Conservation (phyloP, 2,329 filamentous ascomycete genomes). For the Diaporthe velutina region DNA sequence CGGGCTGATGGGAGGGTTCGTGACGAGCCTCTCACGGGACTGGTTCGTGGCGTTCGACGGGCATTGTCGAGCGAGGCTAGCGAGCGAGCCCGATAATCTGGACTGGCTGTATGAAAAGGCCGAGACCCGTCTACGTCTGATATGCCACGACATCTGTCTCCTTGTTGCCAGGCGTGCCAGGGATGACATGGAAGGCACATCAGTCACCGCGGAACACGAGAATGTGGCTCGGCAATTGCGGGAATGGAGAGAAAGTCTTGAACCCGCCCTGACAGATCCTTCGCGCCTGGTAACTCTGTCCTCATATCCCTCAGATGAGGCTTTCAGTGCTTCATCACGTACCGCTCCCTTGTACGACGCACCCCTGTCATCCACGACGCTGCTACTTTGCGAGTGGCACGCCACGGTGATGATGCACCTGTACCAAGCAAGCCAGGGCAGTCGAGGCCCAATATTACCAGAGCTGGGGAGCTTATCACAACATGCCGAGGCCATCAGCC, state of each 20-base stretch:
- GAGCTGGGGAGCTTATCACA: slow-evolving; percentile 69
- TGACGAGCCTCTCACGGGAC: slow-evolving; percentile 78
- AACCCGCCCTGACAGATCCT: slow-evolving; percentile 72
- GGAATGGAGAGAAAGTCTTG: slow-evolving; percentile 67
- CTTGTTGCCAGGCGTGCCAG: slow-evolving; percentile 79
- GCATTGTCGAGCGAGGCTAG: slow-evolving; percentile 71
- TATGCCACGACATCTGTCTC: slow-evolving; percentile 84
- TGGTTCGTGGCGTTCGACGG: slow-evolving; percentile 80
- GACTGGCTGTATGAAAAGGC: slow-evolving; percentile 76
- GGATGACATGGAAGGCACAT: slow-evolving; percentile 72
- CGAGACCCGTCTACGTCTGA: slow-evolving; percentile 75
- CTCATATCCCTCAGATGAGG: slow-evolving; percentile 70
- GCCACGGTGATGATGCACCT: slow-evolving; percentile 85
- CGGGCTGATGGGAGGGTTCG: slow-evolving; percentile 84
- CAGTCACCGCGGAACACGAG: slow-evolving; percentile 74
- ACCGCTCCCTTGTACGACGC: slow-evolving; percentile 71
- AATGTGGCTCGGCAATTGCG: slow-evolving; percentile 61
- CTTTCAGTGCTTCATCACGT: slow-evolving; percentile 78
- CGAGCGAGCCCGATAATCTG: slow-evolving; percentile 72
- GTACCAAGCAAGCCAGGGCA: slow-evolving; percentile 74
- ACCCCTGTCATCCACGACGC: slow-evolving; percentile 80
- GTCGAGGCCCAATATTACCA: slow-evolving; percentile 62
- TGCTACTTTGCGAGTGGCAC: slow-evolving; percentile 81
- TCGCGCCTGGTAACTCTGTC: slow-evolving; percentile 70
- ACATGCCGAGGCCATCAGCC: slow-evolving; percentile 78